These are phyloP conservation scores for Glycyrrhiza uralensis DNA, from an alignment of 306 rosid genomes.

Conservation along the genomic window DNA sequence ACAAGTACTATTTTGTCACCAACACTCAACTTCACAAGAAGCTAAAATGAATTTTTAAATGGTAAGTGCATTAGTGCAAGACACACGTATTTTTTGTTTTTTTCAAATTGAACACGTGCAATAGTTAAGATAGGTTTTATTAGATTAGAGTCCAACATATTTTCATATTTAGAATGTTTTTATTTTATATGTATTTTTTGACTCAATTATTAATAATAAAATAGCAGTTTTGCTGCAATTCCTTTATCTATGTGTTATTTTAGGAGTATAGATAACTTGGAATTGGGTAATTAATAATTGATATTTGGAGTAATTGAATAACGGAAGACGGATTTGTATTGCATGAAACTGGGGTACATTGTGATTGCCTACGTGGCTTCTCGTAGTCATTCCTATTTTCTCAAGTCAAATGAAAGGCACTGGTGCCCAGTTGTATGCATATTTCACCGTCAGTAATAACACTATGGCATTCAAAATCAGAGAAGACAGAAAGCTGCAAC, in stretches of 20 bases:
- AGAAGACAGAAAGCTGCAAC: too few relatives aligned
- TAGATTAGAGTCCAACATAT: conserved; percentile 45
- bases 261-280: neutral
- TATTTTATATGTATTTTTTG: conserved; percentile 41
- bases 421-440: too few relatives aligned
- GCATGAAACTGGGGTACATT: neutral
- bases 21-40: conserved; percentile 3
- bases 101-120: conserved; percentile 23
- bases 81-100: conserved; percentile 17
- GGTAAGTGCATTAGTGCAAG: conserved; percentile 23
- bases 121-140: conserved; percentile 38
- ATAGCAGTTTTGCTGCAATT: conserved; percentile 32
- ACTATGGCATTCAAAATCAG: too few relatives aligned
- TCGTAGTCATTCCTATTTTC: too few relatives aligned
- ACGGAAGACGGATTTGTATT: neutral
- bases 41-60: neutral
- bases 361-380: neutral
- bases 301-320: neutral
- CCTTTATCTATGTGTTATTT: neutral
- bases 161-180: conserved; percentile 41
- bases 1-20: neutral
- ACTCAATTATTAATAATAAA: conserved; percentile 38
- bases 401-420: too few relatives aligned
- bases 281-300: neutral
- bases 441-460: too few relatives aligned